Evolutionary conservation across 1,139 yeast genomes (phyloP).

Genomic region (Candida labiduridarum): DNA sequence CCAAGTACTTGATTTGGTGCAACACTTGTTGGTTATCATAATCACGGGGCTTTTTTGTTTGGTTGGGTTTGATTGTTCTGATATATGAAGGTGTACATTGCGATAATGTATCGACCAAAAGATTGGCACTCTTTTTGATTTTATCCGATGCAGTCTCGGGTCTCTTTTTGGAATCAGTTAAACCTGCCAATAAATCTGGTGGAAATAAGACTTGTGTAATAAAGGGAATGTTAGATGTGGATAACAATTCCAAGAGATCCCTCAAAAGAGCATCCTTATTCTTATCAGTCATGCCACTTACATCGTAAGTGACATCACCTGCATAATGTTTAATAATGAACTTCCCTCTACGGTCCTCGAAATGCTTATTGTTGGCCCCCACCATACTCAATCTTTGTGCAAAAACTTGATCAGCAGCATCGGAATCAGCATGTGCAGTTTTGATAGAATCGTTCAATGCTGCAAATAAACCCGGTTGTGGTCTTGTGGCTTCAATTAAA

Average conservation of each 20-base stretch:
- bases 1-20: slow-evolving; percentile 95
- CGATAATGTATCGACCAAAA: slow-evolving; percentile 84
- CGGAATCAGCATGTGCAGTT: slow-evolving; percentile 97
- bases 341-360: slow-evolving; percentile 85
- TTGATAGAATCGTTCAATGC: slow-evolving; percentile 97
- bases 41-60: slow-evolving; percentile 86
- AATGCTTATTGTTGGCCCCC: slow-evolving; percentile 75
- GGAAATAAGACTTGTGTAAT: slow-evolving; percentile 71
- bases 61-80: slow-evolving; percentile 97
- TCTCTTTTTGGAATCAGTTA: slow-evolving; percentile 74
- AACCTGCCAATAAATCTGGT: slow-evolving; percentile 54
- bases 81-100: slow-evolving; percentile 93
- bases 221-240: slow-evolving; percentile 71
- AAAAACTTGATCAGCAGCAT: slow-evolving; percentile 96
- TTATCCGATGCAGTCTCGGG: slow-evolving; percentile 98
- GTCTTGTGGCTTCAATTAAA: slow-evolving; percentile 89
- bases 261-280: slow-evolving; percentile 93
- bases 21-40: slow-evolving; percentile 87
- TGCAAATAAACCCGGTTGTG: slow-evolving; percentile 92
- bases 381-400: slow-evolving; percentile 90
- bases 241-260: slow-evolving; percentile 78
- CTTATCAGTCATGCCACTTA: slow-evolving; percentile 91
- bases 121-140: slow-evolving; percentile 89
- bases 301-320: slow-evolving; percentile 95
- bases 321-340: slow-evolving; percentile 96